Percentiles rank a stretch among this genome's conserved stretches.
phyloP scores from a whole-genome alignment of 1,284 basidiomycete genomes.

The Papiliotrema fonsecae region DNA sequence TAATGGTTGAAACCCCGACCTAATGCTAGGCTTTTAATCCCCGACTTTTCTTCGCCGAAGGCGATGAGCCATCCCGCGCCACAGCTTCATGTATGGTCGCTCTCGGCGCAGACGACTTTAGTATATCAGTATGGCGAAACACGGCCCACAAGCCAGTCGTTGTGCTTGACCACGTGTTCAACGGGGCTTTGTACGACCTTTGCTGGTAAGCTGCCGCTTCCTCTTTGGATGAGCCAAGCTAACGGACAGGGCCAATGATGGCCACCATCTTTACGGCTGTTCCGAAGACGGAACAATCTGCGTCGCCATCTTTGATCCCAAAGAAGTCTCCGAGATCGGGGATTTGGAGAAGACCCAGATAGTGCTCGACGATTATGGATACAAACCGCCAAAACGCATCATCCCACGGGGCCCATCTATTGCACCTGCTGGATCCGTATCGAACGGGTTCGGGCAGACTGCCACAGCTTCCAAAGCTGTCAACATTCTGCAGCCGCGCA shows the following conservation, averaged over 20 bases:
- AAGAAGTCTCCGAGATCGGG: constrained; percentile 78
- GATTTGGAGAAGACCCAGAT: constrained; percentile 66
- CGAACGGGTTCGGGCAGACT: constrained; percentile 10
- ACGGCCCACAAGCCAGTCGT: constrained; percentile 82
- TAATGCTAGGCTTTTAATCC: constrained; percentile 74
- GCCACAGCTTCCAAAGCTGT: constrained; percentile 11
- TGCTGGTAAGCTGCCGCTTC: constrained; percentile 64
- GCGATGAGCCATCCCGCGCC: constrained; percentile 37
- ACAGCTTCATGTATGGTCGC: constrained; percentile 61
- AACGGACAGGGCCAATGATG: constrained; percentile 75
- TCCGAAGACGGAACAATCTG: constrained; percentile 93
- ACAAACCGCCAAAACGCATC: constrained; percentile 40
- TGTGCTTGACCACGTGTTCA: constrained; percentile 89
- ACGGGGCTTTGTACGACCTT: constrained; percentile 89
- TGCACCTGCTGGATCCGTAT: not conserved
- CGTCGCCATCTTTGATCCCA: constrained; percentile 72
- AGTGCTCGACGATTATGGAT: constrained; percentile 75
- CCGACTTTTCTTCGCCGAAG: constrained; percentile 74
- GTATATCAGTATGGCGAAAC: constrained; percentile 87
- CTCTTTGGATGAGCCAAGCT: constrained; percentile 3
- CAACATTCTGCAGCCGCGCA: constrained; percentile 28
- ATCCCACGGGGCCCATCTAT: not conserved
- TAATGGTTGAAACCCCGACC: constrained; percentile 2
- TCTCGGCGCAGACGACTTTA: constrained; percentile 76
- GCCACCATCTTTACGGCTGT: constrained; percentile 84